A percentile compares a stretch with the other conserved stretches of the same genome.
Evolutionary conservation across 2,329 filamentous ascomycete genomes (phyloP).

Genomic region (Penicillium freii): DNA sequence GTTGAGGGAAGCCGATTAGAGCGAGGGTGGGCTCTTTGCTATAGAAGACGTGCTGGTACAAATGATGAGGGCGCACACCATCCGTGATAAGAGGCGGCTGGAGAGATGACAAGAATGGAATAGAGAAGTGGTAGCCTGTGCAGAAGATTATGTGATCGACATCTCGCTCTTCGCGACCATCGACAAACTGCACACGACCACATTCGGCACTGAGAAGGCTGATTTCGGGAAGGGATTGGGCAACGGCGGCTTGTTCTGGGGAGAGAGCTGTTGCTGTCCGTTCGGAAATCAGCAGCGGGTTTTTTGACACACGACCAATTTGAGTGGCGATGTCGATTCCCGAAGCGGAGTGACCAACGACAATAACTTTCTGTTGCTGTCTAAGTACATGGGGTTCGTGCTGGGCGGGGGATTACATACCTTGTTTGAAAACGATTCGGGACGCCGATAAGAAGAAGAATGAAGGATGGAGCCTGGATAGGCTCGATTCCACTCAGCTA

Average conservation of each 20-base stretch:
- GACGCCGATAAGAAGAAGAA: slow-evolving; percentile 9
- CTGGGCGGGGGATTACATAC: neutral
- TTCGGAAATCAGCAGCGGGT: slow-evolving; percentile 11
- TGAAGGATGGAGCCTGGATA: slow-evolving; percentile 8
- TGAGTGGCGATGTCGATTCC: slow-evolving; percentile 14
- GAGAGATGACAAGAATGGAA: slow-evolving; percentile 9
- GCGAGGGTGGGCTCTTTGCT: slow-evolving; percentile 11
- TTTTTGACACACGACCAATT: slow-evolving; percentile 8
- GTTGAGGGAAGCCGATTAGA: slow-evolving; percentile 10
- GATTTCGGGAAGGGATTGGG: slow-evolving; percentile 6
- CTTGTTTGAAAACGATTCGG: slow-evolving; percentile 5
- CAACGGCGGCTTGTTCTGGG: neutral
- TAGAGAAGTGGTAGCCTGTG: slow-evolving; percentile 11
- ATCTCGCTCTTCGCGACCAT: slow-evolving; percentile 5
- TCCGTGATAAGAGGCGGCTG: slow-evolving; percentile 8
- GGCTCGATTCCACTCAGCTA: slow-evolving; percentile 4
- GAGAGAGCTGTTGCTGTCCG: slow-evolving; percentile 4
- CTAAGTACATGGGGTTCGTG: neutral
- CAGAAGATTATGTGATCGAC: slow-evolving; percentile 12
- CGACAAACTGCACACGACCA: neutral
- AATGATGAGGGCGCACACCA: slow-evolving; percentile 8
- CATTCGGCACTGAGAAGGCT: neutral
- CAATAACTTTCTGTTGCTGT: slow-evolving; percentile 12
- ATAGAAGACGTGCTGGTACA: slow-evolving; percentile 11
- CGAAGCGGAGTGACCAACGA: slow-evolving; percentile 13